Base-by-base conservation (phyloP, 768 basidiomycete genomes). In the Tulasnella calospora region DNA sequence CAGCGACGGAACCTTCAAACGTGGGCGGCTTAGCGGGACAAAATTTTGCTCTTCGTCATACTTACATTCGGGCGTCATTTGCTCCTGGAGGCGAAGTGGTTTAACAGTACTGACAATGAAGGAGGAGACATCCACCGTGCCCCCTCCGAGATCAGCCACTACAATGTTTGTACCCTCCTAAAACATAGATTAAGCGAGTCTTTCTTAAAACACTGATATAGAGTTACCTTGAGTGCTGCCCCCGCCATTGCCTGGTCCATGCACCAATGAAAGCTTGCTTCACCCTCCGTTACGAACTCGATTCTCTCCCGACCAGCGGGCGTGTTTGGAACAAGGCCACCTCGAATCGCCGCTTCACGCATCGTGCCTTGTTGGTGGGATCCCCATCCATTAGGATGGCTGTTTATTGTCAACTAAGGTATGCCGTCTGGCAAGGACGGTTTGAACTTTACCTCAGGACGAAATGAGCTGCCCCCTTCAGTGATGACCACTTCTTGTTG, bases 91-190 rank as follows among this genome's bases (percentile, higher is more conserved):
- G 21, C 71, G 71, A 10, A 41, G 71, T 6, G 71, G 40, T 30
- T 40, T 73, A 51, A 80, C 84, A 17, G 30, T 30, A 69, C 19
- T 41, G 47, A 67, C 61, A 12, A 33, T 21, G 83, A 82, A 86
- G 74, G 84, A 86, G 80, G 88, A 88, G 46, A 87, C 46, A 74
- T 86, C 87, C 4, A 86, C 82, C 7, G 85, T 87, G 4, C 85
- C 85, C 33, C 88, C 87, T 15, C 89, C 89, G 13, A 88, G 88
- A 81, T 90, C 89, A 10, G 89, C 85, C 19, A 89, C 81, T 27
- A 88, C 84, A 6, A 89, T 78, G 15, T 17, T 47, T 33, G 21
- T 47, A 2, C 77, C 74, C 8, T 40, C 55, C 74, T 75, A 38
- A 13, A 17, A 30, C 8, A 17, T 15, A 21, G 2, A 51, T 36